A percentile compares a stretch with the other conserved stretches of the same genome.
Evolutionary conservation across 2,329 filamentous ascomycete species (phyloP).

Genomic region (Fusarium circinatum): DNA sequence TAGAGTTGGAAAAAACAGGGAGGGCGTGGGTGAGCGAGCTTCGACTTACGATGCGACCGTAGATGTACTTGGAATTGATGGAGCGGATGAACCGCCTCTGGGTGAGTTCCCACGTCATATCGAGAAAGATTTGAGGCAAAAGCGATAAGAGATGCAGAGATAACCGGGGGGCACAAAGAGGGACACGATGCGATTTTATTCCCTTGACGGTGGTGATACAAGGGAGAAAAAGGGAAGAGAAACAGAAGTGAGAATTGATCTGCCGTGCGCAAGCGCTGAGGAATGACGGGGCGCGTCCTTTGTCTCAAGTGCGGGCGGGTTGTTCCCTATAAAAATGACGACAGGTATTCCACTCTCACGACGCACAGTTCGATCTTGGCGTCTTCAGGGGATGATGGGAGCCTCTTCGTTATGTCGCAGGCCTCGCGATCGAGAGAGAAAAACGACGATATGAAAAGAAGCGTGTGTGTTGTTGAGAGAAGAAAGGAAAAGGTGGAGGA

Average conservation of each 20-base stretch:
- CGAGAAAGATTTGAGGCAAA: not conserved
- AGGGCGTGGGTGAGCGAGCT: not conserved
- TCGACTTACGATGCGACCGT: constrained; percentile 36
- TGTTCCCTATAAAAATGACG: constrained; percentile 27
- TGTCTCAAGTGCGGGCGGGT: constrained; percentile 20
- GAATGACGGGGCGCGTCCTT: constrained; percentile 23
- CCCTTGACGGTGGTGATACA: not conserved
- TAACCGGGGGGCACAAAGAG: not conserved
- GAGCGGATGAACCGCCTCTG: constrained; percentile 38
- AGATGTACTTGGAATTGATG: constrained; percentile 40
- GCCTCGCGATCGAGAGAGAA: not conserved
- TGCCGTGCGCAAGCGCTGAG: constrained; percentile 11
- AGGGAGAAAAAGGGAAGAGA: constrained; percentile 3
- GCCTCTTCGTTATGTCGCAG: not conserved
- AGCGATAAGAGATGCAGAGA: constrained; percentile 4
- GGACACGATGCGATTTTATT: constrained; percentile 12
- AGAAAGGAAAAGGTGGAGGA: not conserved
- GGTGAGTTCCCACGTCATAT: constrained; percentile 38
- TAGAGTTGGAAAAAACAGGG: constrained; percentile 27
- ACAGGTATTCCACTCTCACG: constrained; percentile 18
- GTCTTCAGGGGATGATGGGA: not conserved
- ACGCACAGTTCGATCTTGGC: constrained; percentile 29
- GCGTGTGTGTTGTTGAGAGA: not conserved
- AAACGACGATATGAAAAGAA: not conserved
- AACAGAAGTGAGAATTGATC: constrained; percentile 4